Conservation (phyloP, 805 yeast genomes). For the Maudiozyma saulgeensis region DNA sequence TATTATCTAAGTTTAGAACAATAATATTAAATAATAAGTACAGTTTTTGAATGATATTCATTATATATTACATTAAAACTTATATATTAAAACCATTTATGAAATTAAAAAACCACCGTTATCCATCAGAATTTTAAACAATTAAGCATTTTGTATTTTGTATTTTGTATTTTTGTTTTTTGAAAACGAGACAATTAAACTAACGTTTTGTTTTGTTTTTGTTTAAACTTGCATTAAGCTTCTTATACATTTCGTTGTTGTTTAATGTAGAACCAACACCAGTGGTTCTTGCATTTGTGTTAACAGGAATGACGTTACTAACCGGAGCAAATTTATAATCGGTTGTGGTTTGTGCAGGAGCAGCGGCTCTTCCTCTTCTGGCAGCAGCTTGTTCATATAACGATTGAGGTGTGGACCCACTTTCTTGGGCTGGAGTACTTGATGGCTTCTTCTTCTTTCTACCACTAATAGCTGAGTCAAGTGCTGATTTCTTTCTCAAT, state of each 20-base stretch:
- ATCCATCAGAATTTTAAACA: too few relatives aligned
- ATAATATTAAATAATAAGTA: too few relatives aligned
- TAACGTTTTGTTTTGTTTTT: conserved; percentile 8
- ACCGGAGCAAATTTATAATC: conserved; percentile 88
- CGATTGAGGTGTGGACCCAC: conserved; percentile 37
- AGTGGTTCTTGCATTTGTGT: conserved; percentile 33
- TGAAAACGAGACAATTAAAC: neutral
- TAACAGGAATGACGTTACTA: conserved; percentile 40
- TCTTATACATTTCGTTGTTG: conserved; percentile 72
- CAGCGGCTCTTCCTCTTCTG: conserved; percentile 89
- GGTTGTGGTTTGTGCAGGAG: conserved; percentile 82
- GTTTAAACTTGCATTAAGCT: conserved; percentile 43
- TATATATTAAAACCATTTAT: neutral
- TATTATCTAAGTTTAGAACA: too few relatives aligned
- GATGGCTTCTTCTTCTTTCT: conserved; percentile 21
- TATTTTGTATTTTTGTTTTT: neutral
- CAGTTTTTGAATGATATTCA: too few relatives aligned
- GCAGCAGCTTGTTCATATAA: conserved; percentile 85
- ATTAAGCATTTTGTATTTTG: neutral
- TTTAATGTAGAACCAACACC: conserved; percentile 45
- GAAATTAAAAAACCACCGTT: neutral
- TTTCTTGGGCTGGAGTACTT: conserved; percentile 11
- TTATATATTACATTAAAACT: too few relatives aligned
- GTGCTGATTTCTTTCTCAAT: conserved; percentile 31
- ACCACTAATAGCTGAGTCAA: conserved; percentile 25